These are phyloP conservation scores for Onygenales sp. DNA, from an alignment of 2,329 filamentous ascomycete species.

Conservation along the genomic window DNA sequence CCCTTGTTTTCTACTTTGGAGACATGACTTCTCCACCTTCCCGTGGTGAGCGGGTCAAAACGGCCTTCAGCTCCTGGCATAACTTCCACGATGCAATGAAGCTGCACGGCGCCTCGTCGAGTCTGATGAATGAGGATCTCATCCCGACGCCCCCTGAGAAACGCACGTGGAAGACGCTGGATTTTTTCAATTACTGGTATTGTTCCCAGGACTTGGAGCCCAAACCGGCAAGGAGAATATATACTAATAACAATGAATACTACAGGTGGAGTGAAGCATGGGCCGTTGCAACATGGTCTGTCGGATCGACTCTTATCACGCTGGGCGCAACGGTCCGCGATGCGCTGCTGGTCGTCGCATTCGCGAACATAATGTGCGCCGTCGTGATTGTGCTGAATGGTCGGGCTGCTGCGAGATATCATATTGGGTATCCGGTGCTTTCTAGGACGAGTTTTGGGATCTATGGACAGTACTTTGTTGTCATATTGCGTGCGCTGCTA, in stretches of 20 bases:
- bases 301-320: constrained; percentile 14
- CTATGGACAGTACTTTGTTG: constrained; percentile 14
- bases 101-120: constrained; percentile 13
- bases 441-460: constrained; percentile 12
- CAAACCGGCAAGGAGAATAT: too few relatives aligned
- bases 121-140: constrained; percentile 16
- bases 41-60: constrained; percentile 2
- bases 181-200: constrained; percentile 18
- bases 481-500: constrained; percentile 11
- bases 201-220: background rate
- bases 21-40: background rate
- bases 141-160: constrained; percentile 13
- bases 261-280: constrained; percentile 17
- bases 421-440: constrained; percentile 14
- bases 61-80: constrained; percentile 9
- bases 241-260: background rate
- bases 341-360: constrained; percentile 14
- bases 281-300: constrained; percentile 15
- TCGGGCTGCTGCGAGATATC: constrained; percentile 11
- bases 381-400: constrained; percentile 15
- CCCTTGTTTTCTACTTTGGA: too few relatives aligned
- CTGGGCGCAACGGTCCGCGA: constrained; percentile 15
- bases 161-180: constrained; percentile 15
- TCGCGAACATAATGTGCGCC: constrained; percentile 14
- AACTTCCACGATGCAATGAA: constrained; percentile 10